Conservation (phyloP, 441 rosid genomes). For the Syzygium malaccense region DNA sequence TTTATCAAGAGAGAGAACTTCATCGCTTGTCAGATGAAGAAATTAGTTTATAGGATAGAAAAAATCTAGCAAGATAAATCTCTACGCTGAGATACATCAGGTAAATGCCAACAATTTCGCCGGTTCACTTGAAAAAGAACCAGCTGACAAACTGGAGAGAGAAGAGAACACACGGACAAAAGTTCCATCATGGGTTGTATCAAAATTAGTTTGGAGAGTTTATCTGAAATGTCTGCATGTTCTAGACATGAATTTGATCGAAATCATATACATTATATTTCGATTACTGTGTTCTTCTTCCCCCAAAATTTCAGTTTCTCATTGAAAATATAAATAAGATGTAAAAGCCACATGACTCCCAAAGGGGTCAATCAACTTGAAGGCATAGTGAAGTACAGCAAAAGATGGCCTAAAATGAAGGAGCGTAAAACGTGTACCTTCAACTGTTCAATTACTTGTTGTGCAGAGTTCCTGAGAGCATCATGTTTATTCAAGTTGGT, state of each 20-base stretch:
- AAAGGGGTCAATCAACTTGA: background rate
- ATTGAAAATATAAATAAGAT: background rate
- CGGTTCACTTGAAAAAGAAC: background rate
- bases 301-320: background rate
- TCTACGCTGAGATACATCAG: background rate
- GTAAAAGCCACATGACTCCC: background rate
- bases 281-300: background rate
- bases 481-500: slow-evolving; percentile 55
- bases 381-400: background rate
- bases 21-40: background rate
- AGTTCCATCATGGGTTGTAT: background rate
- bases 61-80: background rate
- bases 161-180: background rate
- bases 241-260: background rate
- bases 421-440: slow-evolving; percentile 44
- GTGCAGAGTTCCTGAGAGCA: slow-evolving; percentile 55
- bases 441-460: slow-evolving; percentile 32
- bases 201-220: background rate
- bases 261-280: background rate
- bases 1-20: background rate
- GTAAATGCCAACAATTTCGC: background rate
- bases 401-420: background rate
- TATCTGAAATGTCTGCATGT: background rate
- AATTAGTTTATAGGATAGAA: background rate
- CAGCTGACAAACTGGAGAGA: background rate